These are phyloP conservation scores for Salix suchowensis DNA, from an alignment of 345 rosid species.

Conservation along the genomic window DNA sequence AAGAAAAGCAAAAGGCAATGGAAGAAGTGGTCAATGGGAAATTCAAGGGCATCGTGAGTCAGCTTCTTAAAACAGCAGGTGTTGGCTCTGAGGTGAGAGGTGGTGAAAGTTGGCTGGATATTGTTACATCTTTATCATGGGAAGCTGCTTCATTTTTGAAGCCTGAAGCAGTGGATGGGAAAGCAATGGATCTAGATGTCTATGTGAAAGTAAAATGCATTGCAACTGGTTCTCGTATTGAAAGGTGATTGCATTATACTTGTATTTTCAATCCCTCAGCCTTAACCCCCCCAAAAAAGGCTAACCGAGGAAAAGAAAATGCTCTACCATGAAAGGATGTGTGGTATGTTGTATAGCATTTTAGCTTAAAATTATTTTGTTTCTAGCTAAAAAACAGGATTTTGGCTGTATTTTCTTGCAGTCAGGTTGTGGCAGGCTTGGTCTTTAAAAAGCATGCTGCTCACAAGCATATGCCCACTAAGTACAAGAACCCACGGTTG, in stretches of 20 bases:
- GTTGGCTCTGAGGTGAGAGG: constrained; percentile 34
- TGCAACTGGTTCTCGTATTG: constrained; percentile 63
- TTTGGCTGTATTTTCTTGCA: constrained; percentile 32
- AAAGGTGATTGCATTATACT: constrained; percentile 44
- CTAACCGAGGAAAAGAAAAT: too few species aligned
- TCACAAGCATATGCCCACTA: constrained; percentile 91
- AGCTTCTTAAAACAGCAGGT: constrained; percentile 54
- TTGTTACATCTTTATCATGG: constrained; percentile 71
- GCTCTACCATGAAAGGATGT: not conserved
- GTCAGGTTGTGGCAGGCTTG: constrained; percentile 76
- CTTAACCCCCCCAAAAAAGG: too few species aligned
- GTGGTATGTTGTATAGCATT: not conserved
- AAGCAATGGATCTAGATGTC: constrained; percentile 49
- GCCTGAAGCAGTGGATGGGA: constrained; percentile 56
- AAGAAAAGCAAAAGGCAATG: constrained; percentile 55
- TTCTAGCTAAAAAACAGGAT: not conserved
- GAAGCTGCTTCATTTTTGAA: constrained; percentile 79
- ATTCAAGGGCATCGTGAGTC: constrained; percentile 56
- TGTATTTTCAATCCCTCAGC: too few species aligned
- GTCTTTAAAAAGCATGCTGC: constrained; percentile 95
- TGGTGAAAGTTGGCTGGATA: constrained; percentile 62
- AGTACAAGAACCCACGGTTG: constrained; percentile 66
- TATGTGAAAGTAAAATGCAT: constrained; percentile 91
- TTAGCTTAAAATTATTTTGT: not conserved
- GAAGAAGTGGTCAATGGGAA: constrained; percentile 63